These are phyloP conservation scores for Penicillium capsulatum DNA, from an alignment of 2,329 filamentous ascomycete genomes.

Conservation along the genomic window DNA sequence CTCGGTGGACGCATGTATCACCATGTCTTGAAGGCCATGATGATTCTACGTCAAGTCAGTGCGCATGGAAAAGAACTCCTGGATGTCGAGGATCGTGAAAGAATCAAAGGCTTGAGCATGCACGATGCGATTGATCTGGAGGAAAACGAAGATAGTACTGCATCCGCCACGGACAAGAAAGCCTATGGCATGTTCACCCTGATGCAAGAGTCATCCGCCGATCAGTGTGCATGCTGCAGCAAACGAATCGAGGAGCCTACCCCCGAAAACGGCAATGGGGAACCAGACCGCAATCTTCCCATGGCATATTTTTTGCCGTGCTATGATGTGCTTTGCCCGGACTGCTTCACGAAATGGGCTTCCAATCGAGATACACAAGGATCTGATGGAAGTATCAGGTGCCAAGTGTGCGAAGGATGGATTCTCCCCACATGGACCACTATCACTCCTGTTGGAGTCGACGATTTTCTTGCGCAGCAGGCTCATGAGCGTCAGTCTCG, in stretches of 20 bases:
- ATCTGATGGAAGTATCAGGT: conserved; percentile 51
- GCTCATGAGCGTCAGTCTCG: conserved; percentile 49
- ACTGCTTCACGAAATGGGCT: conserved; percentile 63
- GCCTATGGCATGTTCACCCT: conserved; percentile 82
- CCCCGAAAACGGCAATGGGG: conserved; percentile 55
- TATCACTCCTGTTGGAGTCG: conserved; percentile 58
- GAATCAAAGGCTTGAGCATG: conserved; percentile 74
- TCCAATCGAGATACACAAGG: conserved; percentile 46
- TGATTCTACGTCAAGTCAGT: conserved; percentile 83
- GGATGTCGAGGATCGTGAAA: conserved; percentile 73
- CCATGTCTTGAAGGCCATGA: conserved; percentile 85
- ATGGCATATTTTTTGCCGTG: conserved; percentile 76
- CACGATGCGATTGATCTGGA: conserved; percentile 87
- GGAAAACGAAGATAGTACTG: conserved; percentile 62
- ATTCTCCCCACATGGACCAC: conserved; percentile 63
- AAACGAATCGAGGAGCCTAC: conserved; percentile 56
- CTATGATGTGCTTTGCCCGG: conserved; percentile 76
- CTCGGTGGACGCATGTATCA: conserved; percentile 86
- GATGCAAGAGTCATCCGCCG: conserved; percentile 75
- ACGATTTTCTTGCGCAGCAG: conserved; percentile 51
- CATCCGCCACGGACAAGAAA: conserved; percentile 61
- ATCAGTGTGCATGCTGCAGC: conserved; percentile 67
- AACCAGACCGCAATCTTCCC: conserved; percentile 48
- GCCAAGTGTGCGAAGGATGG: conserved; percentile 63
- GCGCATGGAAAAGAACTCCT: conserved; percentile 92